These are phyloP conservation scores for Termitomyces sp. DNA, from an alignment of 768 basidiomycete species.

Conservation along the genomic window DNA sequence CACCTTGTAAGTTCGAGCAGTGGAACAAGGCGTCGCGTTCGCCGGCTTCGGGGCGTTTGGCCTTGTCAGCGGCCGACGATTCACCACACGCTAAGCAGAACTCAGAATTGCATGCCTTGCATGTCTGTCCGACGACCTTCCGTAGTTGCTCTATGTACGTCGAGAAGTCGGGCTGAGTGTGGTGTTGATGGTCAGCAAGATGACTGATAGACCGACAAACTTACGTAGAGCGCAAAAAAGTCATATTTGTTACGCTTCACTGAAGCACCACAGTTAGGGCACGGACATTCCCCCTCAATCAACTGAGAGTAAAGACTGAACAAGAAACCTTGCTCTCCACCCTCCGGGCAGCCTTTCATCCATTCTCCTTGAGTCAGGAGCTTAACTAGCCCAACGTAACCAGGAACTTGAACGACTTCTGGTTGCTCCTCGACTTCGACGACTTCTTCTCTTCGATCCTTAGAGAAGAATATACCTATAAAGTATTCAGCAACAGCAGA, in stretches of 20 bases:
- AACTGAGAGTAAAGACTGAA: constrained; percentile 82
- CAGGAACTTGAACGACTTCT: constrained; percentile 44
- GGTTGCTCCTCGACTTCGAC: constrained; percentile 87
- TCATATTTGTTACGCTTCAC: constrained; percentile 64
- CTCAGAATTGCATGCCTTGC: constrained; percentile 55
- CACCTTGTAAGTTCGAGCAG: constrained; percentile 86
- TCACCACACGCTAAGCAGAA: constrained; percentile 82
- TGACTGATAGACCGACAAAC: constrained; percentile 23
- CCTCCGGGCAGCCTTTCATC: constrained; percentile 98
- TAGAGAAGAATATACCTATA: constrained; percentile 90
- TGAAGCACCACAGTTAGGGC: constrained; percentile 71
- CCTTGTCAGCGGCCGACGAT: constrained; percentile 42
- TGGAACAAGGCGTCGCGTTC: constrained; percentile 72
- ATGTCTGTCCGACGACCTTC: constrained; percentile 54
- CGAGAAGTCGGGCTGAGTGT: constrained; percentile 62
- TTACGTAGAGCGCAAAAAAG: constrained; percentile 81
- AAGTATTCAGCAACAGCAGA: constrained; percentile 4
- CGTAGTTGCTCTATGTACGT: constrained; percentile 65
- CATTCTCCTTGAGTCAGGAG: constrained; percentile 88
- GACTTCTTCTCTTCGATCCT: constrained; percentile 87
- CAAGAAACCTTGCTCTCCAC: constrained; percentile 84
- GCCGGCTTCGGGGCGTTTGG: constrained; percentile 37
- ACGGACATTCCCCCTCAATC: constrained; percentile 56
- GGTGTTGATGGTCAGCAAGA: constrained; percentile 12
- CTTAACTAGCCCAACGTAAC: constrained; percentile 43